phyloP scores from a whole-genome alignment of 768 basidiomycete species.

The Botryobasidium botryosum region DNA sequence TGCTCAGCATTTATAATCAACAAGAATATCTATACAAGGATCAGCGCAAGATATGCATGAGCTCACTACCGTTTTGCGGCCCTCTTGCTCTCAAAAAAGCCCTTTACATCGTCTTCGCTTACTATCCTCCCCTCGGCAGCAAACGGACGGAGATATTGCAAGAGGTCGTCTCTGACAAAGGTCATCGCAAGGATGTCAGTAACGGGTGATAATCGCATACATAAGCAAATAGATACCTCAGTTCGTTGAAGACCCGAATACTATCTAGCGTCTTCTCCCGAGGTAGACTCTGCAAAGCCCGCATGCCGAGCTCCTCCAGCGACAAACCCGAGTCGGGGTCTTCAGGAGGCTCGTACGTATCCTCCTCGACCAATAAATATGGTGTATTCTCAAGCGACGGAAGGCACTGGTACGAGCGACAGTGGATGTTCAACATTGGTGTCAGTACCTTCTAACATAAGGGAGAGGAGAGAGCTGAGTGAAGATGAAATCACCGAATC shows the following conservation, averaged over 20 bases:
- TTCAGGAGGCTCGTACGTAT: slow-evolving; percentile 70
- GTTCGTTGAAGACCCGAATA: slow-evolving; percentile 65
- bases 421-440: neutral
- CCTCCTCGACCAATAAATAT: slow-evolving; percentile 59
- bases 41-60: too few relatives aligned
- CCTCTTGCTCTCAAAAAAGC: slow-evolving; percentile 59
- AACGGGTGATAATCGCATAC: slow-evolving; percentile 1
- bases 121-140: slow-evolving; percentile 63
- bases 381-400: slow-evolving; percentile 35
- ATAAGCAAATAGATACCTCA: slow-evolving; percentile 35
- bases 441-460: neutral
- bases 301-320: slow-evolving; percentile 68
- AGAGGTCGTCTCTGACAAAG: slow-evolving; percentile 42
- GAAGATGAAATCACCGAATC: slow-evolving; percentile 35
- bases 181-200: slow-evolving; percentile 2
- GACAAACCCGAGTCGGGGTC: slow-evolving; percentile 73
- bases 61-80: too few relatives aligned
- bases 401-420: slow-evolving; percentile 32
- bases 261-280: slow-evolving; percentile 71
- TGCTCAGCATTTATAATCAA: too few relatives aligned
- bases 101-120: slow-evolving; percentile 48
- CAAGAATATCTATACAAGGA: too few relatives aligned
- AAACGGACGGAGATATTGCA: slow-evolving; percentile 59
- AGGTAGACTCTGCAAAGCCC: slow-evolving; percentile 54
- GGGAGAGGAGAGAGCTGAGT: neutral